Conservation (phyloP, 371 early-diverging fungal genomes). For the Synchytrium microbalum region DNA sequence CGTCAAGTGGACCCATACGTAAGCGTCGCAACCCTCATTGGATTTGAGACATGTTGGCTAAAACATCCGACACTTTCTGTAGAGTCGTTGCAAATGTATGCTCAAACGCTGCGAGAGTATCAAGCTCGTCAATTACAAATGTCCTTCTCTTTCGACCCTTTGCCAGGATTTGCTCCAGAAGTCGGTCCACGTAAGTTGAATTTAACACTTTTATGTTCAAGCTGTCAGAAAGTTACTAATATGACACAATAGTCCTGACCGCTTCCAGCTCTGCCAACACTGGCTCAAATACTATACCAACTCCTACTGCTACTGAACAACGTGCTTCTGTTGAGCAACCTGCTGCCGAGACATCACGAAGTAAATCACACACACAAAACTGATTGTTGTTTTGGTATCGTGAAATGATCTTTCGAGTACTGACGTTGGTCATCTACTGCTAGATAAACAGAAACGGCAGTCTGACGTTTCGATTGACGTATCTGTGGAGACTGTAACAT, state of each 20-base stretch:
- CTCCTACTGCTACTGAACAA: neutral
- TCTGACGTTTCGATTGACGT: neutral
- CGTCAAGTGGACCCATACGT: neutral
- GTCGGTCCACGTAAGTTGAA: neutral
- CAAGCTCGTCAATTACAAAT: neutral
- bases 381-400: too few species aligned
- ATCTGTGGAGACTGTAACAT: neutral
- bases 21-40: too few species aligned
- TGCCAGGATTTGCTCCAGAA: neutral
- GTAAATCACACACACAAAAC: too few species aligned
- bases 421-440: neutral
- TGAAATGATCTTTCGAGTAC: neutral
- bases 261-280: neutral
- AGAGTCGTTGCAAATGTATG: neutral
- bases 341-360: neutral
- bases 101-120: neutral
- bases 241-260: neutral
- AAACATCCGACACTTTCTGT: neutral
- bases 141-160: neutral
- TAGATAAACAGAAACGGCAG: neutral
- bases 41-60: neutral
- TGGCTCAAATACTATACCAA: neutral
- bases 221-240: neutral
- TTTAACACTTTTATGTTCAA: neutral
- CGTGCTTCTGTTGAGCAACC: neutral